Base-by-base conservation (phyloP, 2,329 filamentous ascomycete genomes). In the Bipolaris gigantea region DNA sequence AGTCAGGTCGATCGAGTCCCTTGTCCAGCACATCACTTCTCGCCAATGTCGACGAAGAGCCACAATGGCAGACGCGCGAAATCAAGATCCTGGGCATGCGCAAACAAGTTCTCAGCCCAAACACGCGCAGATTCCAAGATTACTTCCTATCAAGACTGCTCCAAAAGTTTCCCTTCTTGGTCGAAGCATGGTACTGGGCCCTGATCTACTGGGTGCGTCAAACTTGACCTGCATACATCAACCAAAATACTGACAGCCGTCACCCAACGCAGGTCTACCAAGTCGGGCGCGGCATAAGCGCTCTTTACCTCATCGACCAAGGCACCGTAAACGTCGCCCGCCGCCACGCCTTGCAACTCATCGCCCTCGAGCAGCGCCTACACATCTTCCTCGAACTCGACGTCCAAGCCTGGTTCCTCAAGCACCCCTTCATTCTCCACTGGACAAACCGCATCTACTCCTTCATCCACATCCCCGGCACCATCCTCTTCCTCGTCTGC, bases 121-220 rank as follows among this genome's bases (percentile, higher is more conserved):
- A 89, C 69, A 88, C 85, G 1, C 75, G 76, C 35, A 75, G 83
- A 6, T 88, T 86, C 65, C 79, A 81, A 59, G 79, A 83, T 56
- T 81, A 83, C 42, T 73, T 87, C 11, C 76, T 89, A 46, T 88
- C 85, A 67, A 80, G 87, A 4, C 62, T 90, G 33, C 79, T 90
- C 13, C 79, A 79, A 53, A 86, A 83, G 66, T 84, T 89, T 60
- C 88, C 89, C 0, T 91, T 91, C 67, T 72, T 90, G 25, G 85
- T 86, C 1, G 89, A 91, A 73, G 86, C 83, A 36, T 90, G 87
- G 87, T 90, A 90, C 64, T 90, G 88, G 88, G 84, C 85, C 2
- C 75, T 89, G 58, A 86, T 90, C 46, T 90, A 90, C 76, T 90
- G 88, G 87, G 87, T 89, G 80, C 64, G 82, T 11, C 21, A 15